Conservation (phyloP, 2,329 filamentous ascomycete species). For the Zelopaecilomyces penicillatus region DNA sequence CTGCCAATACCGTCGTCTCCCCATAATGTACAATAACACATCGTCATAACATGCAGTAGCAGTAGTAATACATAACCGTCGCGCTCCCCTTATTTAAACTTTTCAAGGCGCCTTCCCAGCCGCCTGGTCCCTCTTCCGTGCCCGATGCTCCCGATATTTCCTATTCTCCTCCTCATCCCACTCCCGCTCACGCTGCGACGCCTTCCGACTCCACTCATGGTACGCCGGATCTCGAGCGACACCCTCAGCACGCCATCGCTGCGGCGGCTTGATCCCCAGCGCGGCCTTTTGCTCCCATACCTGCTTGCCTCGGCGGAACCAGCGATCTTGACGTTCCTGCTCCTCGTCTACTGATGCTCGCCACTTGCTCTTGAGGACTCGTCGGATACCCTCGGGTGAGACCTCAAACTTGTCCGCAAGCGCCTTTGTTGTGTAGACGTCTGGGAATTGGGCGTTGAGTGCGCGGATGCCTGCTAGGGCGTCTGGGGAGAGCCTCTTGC, state of each 20-base stretch:
- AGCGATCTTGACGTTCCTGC: constrained; percentile 48
- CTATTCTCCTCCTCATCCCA: constrained; percentile 22
- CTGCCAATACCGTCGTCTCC: too few species aligned
- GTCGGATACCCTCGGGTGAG: constrained; percentile 77
- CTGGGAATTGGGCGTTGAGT: constrained; percentile 68
- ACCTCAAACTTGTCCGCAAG: constrained; percentile 75
- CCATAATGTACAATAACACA: too few species aligned
- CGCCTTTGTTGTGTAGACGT: constrained; percentile 63
- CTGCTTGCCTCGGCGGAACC: constrained; percentile 51
- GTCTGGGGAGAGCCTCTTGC: constrained; percentile 84
- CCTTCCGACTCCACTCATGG: constrained; percentile 26
- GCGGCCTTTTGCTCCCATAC: constrained; percentile 54
- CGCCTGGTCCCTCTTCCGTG: constrained; percentile 4
- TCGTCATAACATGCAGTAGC: too few species aligned
- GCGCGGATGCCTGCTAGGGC: constrained; percentile 83
- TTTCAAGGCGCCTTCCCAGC: not conserved
- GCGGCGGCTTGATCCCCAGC: constrained; percentile 53
- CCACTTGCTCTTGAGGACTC: constrained; percentile 79
- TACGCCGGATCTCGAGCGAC: constrained; percentile 36
- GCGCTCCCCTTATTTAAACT: not conserved
- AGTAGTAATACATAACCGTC: not conserved
- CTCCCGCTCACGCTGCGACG: constrained; percentile 17
- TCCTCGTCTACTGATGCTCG: constrained; percentile 51
- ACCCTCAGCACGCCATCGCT: constrained; percentile 50
- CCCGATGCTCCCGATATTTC: constrained; percentile 16